phyloP scores from a whole-genome alignment of 495 filamentous ascomycete genomes.

The Penicillium fimorum region DNA sequence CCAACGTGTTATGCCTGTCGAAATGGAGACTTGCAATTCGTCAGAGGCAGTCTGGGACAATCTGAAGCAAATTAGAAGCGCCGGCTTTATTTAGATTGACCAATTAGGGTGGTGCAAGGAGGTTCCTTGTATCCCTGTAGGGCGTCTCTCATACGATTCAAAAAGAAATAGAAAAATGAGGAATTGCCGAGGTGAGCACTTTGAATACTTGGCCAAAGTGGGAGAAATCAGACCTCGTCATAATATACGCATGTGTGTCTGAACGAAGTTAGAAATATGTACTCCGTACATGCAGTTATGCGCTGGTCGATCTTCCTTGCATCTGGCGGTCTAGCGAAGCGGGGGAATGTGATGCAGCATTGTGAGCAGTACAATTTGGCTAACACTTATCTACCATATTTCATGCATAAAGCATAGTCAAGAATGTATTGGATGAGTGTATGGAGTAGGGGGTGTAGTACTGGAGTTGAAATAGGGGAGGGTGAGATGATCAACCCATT shows the following conservation, averaged over 20 bases:
- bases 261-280: constrained; percentile 10
- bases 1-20: constrained; percentile 12
- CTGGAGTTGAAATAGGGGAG: not conserved
- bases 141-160: constrained; percentile 3
- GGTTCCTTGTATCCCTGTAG: constrained; percentile 22
- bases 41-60: constrained; percentile 21
- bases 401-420: constrained; percentile 4
- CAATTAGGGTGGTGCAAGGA: constrained; percentile 25
- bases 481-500: not conserved
- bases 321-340: constrained; percentile 27
- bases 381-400: constrained; percentile 11
- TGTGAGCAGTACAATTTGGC: constrained; percentile 12
- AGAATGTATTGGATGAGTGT: constrained; percentile 6
- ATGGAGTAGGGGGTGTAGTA: not conserved
- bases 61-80: constrained; percentile 33
- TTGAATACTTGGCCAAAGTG: constrained; percentile 9
- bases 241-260: constrained; percentile 19
- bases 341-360: constrained; percentile 12
- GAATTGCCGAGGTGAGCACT: not conserved
- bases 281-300: constrained; percentile 8
- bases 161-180: not conserved
- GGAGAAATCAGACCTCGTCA: constrained; percentile 20
- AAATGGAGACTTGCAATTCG: constrained; percentile 25
- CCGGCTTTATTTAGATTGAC: constrained; percentile 28
- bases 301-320: constrained; percentile 28